Evolutionary conservation across 179 eudicot species (phyloP).

Genomic region (Actinidia arguta): DNA sequence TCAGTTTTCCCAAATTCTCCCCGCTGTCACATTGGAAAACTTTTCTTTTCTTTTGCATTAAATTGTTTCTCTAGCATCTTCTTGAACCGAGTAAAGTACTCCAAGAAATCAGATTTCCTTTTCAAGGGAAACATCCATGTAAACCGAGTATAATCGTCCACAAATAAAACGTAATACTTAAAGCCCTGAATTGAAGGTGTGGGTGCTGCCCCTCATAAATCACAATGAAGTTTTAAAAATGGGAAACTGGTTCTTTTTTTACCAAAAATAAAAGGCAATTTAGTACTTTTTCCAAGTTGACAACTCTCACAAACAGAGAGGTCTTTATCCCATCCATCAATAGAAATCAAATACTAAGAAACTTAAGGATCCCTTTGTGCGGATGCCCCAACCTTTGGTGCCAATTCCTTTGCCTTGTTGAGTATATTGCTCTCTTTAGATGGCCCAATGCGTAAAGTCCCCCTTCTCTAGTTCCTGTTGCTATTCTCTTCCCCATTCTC

Average conservation of each 20-base stretch:
- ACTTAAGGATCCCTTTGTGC: neutral
- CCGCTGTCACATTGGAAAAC: conserved; percentile 12
- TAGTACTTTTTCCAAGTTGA: neutral
- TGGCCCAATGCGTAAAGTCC: neutral
- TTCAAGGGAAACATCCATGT: neutral
- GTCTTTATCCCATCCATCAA: neutral
- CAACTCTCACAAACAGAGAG: neutral
- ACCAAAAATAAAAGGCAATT: neutral
- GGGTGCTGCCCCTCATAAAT: neutral
- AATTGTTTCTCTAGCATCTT: neutral
- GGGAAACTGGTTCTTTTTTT: neutral
- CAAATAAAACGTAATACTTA: neutral
- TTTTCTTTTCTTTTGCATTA: neutral
- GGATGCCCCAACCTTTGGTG: conserved; percentile 1
- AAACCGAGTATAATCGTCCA: neutral
- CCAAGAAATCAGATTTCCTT: neutral
- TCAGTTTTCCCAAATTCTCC: neutral
- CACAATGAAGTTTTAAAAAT: neutral
- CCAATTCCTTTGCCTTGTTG: neutral
- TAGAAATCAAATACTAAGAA: neutral
- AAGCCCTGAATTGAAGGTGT: neutral
- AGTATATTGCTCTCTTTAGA: neutral
- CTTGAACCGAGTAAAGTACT: neutral
- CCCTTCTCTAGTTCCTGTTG: neutral
- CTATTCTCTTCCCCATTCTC: neutral